Percentiles rank a stretch among this genome's conserved stretches.
Evolutionary conservation across 768 basidiomycete genomes (phyloP).

Genomic region (Kwoniella pini): DNA sequence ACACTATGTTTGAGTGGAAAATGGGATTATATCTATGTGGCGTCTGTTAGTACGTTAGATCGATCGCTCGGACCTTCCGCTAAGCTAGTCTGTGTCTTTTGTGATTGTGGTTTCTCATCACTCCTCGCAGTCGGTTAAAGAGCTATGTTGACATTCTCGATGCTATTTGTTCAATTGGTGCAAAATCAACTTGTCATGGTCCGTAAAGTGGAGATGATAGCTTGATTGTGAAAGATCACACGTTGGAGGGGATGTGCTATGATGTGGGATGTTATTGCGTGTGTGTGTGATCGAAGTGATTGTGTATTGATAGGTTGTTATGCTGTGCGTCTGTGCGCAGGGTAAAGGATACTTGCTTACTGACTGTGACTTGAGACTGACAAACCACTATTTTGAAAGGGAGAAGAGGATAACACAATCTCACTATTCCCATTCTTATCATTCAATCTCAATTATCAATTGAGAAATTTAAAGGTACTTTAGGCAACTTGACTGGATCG

Average conservation of each 20-base stretch:
- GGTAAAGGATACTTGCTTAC: not conserved
- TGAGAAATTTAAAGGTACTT: no score
- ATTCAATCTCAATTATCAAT: no score
- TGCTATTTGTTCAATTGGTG: no score
- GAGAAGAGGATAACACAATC: no score
- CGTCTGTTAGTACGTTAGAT: not conserved
- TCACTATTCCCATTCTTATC: no score
- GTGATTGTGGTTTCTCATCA: not conserved
- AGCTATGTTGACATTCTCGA: no score
- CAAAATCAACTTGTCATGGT: no score
- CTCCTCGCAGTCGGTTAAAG: not conserved
- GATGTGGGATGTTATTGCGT: not conserved
- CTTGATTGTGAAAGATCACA: no score
- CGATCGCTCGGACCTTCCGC: constrained; percentile 5
- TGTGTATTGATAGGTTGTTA: constrained; percentile 2
- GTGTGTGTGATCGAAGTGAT: not conserved
- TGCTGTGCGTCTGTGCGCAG: constrained; percentile 16
- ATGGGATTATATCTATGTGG: constrained; percentile 5
- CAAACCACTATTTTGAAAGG: not conserved
- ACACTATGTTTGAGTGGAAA: not conserved
- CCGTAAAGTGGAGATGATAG: no score
- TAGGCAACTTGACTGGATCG: no score
- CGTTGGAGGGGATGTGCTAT: not conserved
- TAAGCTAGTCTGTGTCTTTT: not conserved
- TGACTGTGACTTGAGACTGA: no score